Conservation (phyloP, 2,329 filamentous ascomycete species). For the Venturia effusa region DNA sequence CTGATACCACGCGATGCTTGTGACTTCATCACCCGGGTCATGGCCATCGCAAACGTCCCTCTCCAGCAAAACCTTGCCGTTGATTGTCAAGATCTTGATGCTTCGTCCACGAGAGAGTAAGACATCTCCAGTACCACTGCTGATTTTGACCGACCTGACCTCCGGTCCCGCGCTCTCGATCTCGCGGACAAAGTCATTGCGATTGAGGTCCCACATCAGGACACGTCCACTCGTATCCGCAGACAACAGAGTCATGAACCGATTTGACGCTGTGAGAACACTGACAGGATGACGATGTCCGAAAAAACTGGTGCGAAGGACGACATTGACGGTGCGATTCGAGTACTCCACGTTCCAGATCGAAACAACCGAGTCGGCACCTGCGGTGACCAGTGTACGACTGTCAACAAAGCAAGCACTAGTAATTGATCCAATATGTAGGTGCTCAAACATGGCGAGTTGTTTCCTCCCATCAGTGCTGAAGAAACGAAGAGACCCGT, state of each 20-base stretch:
- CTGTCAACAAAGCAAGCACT: slow-evolving; percentile 78
- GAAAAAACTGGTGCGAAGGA: slow-evolving; percentile 71
- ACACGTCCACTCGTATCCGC: slow-evolving; percentile 72
- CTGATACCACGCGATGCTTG: slow-evolving; percentile 86
- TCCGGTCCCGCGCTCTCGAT: slow-evolving; percentile 42
- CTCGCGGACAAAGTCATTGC: slow-evolving; percentile 72
- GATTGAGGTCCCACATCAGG: slow-evolving; percentile 90
- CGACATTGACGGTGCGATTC: slow-evolving; percentile 64
- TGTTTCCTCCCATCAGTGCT: slow-evolving; percentile 71
- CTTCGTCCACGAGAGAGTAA: slow-evolving; percentile 69
- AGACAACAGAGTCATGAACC: slow-evolving; percentile 80
- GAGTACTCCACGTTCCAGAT: slow-evolving; percentile 63
- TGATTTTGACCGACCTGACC: slow-evolving; percentile 68
- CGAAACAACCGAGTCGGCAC: slow-evolving; percentile 82
- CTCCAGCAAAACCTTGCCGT: slow-evolving; percentile 71
- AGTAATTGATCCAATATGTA: slow-evolving; percentile 84
- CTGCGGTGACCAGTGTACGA: slow-evolving; percentile 81
- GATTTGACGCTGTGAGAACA: slow-evolving; percentile 71
- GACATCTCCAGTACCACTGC: slow-evolving; percentile 84
- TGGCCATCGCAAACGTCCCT: slow-evolving; percentile 64
- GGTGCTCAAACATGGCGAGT: slow-evolving; percentile 82
- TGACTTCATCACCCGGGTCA: slow-evolving; percentile 57
- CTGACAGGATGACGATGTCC: slow-evolving; percentile 80
- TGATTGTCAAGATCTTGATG: slow-evolving; percentile 73
- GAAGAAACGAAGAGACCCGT: slow-evolving; percentile 87